Base-by-base conservation (phyloP, 306 rosid species). In the Luffa aegyptiaca region DNA sequence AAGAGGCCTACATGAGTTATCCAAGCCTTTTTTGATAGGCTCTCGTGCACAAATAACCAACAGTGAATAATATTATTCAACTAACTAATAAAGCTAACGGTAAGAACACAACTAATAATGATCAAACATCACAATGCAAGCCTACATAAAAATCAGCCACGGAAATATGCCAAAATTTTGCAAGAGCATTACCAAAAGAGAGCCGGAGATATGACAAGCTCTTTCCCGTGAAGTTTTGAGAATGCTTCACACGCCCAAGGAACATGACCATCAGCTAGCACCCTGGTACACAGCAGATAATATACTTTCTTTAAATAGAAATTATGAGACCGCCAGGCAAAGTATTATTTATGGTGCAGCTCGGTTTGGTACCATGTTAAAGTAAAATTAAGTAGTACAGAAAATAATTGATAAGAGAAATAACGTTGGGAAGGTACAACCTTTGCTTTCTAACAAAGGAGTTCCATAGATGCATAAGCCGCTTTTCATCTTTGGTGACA, bases 171-270 rank as follows among this genome's bases (percentile, higher is more conserved):
- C 8, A 72, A 80, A 58, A 11, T 53, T 12, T 72, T 58, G 84
- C 61, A 80, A 76, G 35, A 53, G 16, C 1, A 20, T 55, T 92
- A 95, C 99, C 99, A 95, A 82, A 91, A 91, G 79, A 93, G 91
- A 49, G 96, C 56, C 20, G 86, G 87, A 69, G 96, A 90, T 39
- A 90, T 78, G 87, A 87, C 66, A 75, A 95, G 91, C 84, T 89
- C 91, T 81, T 84, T 86, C 59, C 89, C 92, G 73, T 91, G 90
- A 88, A 88, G 96, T 83, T 88, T 93, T 39, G 99, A 93, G 83
- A 95, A 95, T 69, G 97, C 99, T 85, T 95, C 99, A 62, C 97
- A 95, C 13, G 97, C 99, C 99, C 99, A 95, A 8, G 97, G 87
- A 80, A 93, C 90, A 77, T 95, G 99, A 80, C 97, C 99, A 82